Conservation (phyloP, 257 asterid genomes). For the Mitragyna speciosa region DNA sequence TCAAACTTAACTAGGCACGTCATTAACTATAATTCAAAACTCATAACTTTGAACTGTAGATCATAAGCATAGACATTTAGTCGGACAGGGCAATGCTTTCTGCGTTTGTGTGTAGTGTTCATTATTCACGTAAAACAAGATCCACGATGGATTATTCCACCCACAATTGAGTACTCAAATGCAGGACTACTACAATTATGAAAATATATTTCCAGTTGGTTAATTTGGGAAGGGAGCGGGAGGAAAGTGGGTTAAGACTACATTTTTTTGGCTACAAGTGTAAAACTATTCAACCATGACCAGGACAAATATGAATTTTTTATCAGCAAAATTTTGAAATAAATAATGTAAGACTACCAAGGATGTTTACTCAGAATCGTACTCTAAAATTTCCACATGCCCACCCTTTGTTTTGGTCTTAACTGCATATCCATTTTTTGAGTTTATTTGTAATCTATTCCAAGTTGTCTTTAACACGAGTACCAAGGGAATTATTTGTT, state of each 20-base stretch:
- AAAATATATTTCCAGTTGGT: background rate
- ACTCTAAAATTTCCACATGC: background rate
- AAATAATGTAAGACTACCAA: background rate
- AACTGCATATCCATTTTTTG: background rate
- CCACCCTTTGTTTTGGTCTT: background rate
- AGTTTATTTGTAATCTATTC: background rate
- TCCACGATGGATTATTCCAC: background rate
- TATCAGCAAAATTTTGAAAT: background rate
- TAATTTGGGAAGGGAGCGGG: background rate
- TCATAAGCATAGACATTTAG: background rate
- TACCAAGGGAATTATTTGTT: background rate
- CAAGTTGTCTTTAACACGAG: background rate
- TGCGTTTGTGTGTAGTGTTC: background rate
- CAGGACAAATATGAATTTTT: background rate
- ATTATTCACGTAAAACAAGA: background rate
- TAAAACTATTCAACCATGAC: background rate
- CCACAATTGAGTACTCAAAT: background rate
- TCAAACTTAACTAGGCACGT: background rate
- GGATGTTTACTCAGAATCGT: background rate
- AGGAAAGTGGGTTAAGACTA: background rate
- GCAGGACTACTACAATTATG: background rate
- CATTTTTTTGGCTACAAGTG: background rate
- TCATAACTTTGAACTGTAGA: background rate
- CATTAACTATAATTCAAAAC: background rate
- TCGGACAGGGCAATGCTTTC: background rate